Evolutionary conservation across 345 rosid genomes (phyloP).

Genomic region (Gossypium raimondii): DNA sequence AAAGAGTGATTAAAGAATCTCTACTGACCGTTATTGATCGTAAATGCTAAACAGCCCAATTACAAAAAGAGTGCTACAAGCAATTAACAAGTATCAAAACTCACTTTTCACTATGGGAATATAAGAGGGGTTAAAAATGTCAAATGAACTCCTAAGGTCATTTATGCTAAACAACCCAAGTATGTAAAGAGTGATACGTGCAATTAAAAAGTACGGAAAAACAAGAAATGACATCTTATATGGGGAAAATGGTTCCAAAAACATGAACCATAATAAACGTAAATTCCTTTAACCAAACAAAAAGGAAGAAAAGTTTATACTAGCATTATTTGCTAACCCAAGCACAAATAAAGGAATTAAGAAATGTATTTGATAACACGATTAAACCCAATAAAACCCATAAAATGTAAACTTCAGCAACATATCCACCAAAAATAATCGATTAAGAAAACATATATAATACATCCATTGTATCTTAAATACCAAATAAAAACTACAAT

Average conservation of each 20-base stretch:
- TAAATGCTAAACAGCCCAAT: no score
- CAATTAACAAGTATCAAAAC: no score
- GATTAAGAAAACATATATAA: not conserved
- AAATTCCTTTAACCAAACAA: not conserved
- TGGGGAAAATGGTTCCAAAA: constrained; percentile 10
- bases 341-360: constrained; percentile 1
- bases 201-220: not conserved
- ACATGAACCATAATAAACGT: not conserved
- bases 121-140: not conserved
- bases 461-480: constrained; percentile 1
- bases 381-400: constrained; percentile 28
- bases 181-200: not conserved
- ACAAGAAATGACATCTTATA: not conserved
- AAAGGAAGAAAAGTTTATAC: not conserved
- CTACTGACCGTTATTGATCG: no score
- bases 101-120: constrained; percentile 1
- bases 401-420: not conserved
- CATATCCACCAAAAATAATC: not conserved
- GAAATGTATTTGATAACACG: not conserved
- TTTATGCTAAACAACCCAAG: constrained; percentile 8
- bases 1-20: no score
- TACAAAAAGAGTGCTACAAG: no score
- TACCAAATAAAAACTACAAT: not conserved
- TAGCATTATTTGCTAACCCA: constrained; percentile 18
- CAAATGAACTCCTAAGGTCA: not conserved